Percentiles rank a stretch among this genome's conserved stretches.
These are phyloP conservation scores for Tilletiaria anomala DNA, from an alignment of 1,284 basidiomycete species.

Conservation along the genomic window DNA sequence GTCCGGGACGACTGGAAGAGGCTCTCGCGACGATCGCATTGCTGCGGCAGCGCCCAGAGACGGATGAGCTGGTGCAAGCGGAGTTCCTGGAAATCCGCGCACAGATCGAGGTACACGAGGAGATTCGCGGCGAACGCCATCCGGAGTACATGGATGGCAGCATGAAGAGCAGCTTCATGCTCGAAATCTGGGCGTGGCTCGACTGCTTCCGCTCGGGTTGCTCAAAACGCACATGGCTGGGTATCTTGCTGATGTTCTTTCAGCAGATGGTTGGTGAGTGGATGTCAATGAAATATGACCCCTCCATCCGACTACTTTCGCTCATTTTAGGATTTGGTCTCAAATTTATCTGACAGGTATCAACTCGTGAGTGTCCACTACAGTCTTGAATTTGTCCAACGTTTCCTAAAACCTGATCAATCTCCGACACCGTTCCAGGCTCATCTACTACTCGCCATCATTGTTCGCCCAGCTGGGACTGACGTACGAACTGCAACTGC, in stretches of 20 bases:
- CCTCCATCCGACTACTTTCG: too few relatives aligned
- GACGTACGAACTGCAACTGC: slow-evolving; percentile 6
- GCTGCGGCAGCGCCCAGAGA: slow-evolving; percentile 43
- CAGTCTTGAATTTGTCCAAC: too few relatives aligned
- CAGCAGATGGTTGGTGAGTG: neutral
- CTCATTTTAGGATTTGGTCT: too few relatives aligned
- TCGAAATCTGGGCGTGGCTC: slow-evolving; percentile 41
- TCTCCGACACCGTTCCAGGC: too few relatives aligned
- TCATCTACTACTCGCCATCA: slow-evolving; percentile 20
- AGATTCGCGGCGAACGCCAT: slow-evolving; percentile 24
- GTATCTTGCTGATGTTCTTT: slow-evolving; percentile 15
- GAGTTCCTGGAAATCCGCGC: slow-evolving; percentile 16
- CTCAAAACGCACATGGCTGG: slow-evolving; percentile 6
- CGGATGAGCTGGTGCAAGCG: slow-evolving; percentile 9
- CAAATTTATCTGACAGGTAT: too few relatives aligned
- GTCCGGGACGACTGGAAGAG: slow-evolving; percentile 9
- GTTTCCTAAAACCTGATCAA: too few relatives aligned
- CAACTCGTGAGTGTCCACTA: too few relatives aligned
- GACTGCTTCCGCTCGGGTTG: slow-evolving; percentile 7
- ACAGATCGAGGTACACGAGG: slow-evolving; percentile 41
- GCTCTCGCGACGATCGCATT: slow-evolving; percentile 33
- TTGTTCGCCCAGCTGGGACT: slow-evolving; percentile 12
- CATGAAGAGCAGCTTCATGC: slow-evolving; percentile 49
- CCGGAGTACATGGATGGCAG: slow-evolving; percentile 55
- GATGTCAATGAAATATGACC: too few relatives aligned